Evolutionary conservation across 352 stramenopile species (phyloP), one percentile per base, ranked within the genome.

Genomic region (Globisporangium paddicum): DNA sequence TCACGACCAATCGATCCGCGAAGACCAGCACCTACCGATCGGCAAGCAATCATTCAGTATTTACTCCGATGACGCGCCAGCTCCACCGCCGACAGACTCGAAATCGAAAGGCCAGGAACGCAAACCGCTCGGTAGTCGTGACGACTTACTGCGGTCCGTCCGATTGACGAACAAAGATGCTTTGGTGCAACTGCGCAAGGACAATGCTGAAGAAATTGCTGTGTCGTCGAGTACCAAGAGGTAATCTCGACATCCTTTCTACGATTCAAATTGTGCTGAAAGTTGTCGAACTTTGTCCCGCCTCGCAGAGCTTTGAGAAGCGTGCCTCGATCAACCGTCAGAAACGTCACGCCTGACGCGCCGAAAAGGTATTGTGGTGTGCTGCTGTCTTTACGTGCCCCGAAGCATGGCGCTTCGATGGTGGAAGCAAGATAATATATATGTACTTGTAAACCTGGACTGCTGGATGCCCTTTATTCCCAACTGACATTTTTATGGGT

Each of bases 161-260:
- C 70, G 79, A 28, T 47, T 90, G 26, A 93, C 83, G 26, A 92
- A 95, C 70, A 90, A 87, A 60, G 86, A 95, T 58, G 72, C 80
- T 57, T 63, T 95, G 40, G 66, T 90, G 76, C 69, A 86, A 49
- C 60, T 75, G 25, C 70, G 73, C 46, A 51, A 62, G 11, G 62
- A 68, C 28, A 47, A 46, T 21, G 13, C 28, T 1, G 45, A 41
- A 18, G 41, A 55, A 23, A 49, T 21, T 38, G 51, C 76, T 28
- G 40, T 65, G 30, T 60, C 56, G n/a, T 18, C 58, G 35, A 51
- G 50, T 1, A 46, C 41, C 10, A 54, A 57, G 67, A 86, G 76
- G 76, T 86, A 86, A 66, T 28, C 18, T 51, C 18, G 16, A n/a
- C 37, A 45, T 59, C 28, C 34, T 18, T 47, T 34, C 19, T 35